A percentile compares a stretch with the other conserved stretches of the same genome.
Conservation (phyloP, 2,329 filamentous ascomycete species). For the Waltergamsia citrina region DNA sequence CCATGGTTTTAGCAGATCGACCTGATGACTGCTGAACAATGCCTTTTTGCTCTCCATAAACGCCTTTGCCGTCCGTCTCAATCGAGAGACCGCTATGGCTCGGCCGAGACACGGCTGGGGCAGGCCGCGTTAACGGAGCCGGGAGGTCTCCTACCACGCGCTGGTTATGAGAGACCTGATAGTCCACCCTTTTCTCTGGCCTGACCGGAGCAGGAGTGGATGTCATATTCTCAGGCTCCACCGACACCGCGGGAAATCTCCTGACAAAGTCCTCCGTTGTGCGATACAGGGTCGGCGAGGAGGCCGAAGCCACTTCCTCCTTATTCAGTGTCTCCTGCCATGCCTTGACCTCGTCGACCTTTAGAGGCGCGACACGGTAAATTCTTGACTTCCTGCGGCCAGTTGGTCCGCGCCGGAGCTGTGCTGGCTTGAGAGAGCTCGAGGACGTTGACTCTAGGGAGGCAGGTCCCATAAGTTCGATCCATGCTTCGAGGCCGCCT, state of each 20-base stretch:
- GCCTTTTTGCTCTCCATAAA: conserved; percentile 28
- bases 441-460: conserved; percentile 38
- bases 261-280: conserved; percentile 78
- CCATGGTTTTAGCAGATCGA: neutral
- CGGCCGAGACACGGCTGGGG: conserved; percentile 55
- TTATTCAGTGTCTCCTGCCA: conserved; percentile 72
- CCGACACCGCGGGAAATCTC: conserved; percentile 64
- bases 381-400: conserved; percentile 24
- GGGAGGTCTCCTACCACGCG: conserved; percentile 35
- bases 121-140: conserved; percentile 54
- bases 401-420: neutral
- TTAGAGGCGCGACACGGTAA: conserved; percentile 57
- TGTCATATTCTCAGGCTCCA: conserved; percentile 51
- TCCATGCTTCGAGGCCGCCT: conserved; percentile 82
- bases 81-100: conserved; percentile 70
- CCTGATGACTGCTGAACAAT: conserved; percentile 1
- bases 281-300: conserved; percentile 48
- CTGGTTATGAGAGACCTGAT: conserved; percentile 8
- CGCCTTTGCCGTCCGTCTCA: conserved; percentile 21
- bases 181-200: neutral
- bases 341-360: conserved; percentile 68
- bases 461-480: conserved; percentile 65
- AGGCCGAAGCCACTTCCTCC: conserved; percentile 44
- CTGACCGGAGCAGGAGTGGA: conserved; percentile 13
- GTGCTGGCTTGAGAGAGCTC: conserved; percentile 3